Evolutionary conservation across 169 alveolate genomes (phyloP), one percentile per base, ranked within the genome.

Genomic region (Eimeria necatrix): DNA sequence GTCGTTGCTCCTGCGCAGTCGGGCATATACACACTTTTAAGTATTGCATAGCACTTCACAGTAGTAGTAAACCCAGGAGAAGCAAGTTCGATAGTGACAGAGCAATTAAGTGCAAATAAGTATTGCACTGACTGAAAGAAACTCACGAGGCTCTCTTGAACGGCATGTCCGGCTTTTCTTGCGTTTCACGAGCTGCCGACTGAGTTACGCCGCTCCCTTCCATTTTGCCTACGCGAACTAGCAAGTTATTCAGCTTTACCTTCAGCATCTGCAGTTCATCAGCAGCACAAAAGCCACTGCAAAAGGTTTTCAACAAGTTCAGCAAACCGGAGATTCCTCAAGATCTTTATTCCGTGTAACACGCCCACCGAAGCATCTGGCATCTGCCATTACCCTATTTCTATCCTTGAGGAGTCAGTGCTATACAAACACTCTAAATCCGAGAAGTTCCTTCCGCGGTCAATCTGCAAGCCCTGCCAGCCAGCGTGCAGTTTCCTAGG

Each of bases 1-100:
- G 10, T 85, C 92, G 71, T 18, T 85, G 92, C 92, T 85, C 41
- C 92, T 85, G 92, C 48, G 26, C 92, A 85, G n/a, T 12, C 92
- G 18, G n/a, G 3, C 5, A 61, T 22, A 46, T 7, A 49, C 90
- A 26, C 49, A 52, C 26, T 41, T 9, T 18, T 48, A 22, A 20
- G 4, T 4, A 18, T 0, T 20, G 41, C 41, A 12, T 12, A 2
- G 41, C 41, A 32, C 41, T 32, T 32, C 41, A 32, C 41, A 32
- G 41, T 32, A 32, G 41, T 32, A 56, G 68, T 18, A 56, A 56
- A 18, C 68, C 12, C 22, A 56, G 68, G 0, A 18, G 20, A 56
- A 14, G 68, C 68, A 56, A 56, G 20, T 56, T 10, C 20, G 0
- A 56, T 2, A 56, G 68, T 56, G 68, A 0, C 22, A 32, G 41